Percentiles rank a stretch among this genome's conserved stretches.
Conservation (phyloP, 208 protist species). For the Strigomonas galati region DNA sequence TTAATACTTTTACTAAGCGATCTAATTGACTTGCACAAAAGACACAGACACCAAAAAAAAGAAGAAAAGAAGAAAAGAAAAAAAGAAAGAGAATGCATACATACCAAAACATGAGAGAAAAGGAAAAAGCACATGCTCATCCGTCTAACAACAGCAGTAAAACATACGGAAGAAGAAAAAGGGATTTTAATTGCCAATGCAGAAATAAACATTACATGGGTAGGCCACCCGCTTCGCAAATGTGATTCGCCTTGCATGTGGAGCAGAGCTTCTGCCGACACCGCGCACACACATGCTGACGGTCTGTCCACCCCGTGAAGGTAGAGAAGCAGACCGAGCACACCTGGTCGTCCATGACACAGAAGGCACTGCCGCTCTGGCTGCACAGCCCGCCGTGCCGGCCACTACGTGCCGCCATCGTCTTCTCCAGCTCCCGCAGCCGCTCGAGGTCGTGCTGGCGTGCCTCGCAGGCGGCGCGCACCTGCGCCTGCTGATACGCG, state of each 20-base stretch:
- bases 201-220: too few species aligned
- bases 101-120: too few species aligned
- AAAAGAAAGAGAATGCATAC: neutral
- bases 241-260: too few species aligned
- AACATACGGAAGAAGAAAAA: too few species aligned
- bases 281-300: too few species aligned
- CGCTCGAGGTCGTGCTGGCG: constrained; percentile 17
- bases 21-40: neutral
- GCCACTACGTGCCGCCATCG: constrained; percentile 14
- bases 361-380: constrained; percentile 23
- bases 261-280: too few species aligned
- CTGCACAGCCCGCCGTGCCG: neutral
- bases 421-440: constrained; percentile 20
- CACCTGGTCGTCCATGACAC: constrained; percentile 32
- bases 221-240: too few species aligned
- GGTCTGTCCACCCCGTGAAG: constrained; percentile 9
- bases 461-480: constrained; percentile 37
- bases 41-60: neutral
- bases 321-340: constrained; percentile 46
- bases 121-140: too few species aligned
- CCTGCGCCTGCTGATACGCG: constrained; percentile 37
- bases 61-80: constrained; percentile 1
- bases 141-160: too few species aligned
- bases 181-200: too few species aligned
- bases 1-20: neutral